A percentile compares a stretch with the other conserved stretches of the same genome.
phyloP scores from a whole-genome alignment of 2,329 filamentous ascomycete species.

The Canariomyces notabilis region DNA sequence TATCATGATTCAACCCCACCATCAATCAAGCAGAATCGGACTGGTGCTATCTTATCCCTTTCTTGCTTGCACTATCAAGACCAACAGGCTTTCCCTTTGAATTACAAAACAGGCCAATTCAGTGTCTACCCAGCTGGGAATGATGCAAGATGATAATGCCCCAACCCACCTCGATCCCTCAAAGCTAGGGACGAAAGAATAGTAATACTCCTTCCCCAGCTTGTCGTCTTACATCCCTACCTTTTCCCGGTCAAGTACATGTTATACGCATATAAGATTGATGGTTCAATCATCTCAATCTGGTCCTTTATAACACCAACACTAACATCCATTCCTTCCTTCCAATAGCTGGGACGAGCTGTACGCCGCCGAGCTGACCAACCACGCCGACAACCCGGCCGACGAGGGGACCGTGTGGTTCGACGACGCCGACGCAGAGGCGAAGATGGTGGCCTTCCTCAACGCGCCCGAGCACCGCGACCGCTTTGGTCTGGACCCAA shows the following conservation, averaged over 20 bases:
- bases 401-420: conserved; percentile 96
- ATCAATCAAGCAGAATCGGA: too few species aligned
- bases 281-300: too few species aligned
- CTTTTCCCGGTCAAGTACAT: background rate
- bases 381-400: conserved; percentile 64
- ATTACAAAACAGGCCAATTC: background rate
- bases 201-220: conserved; percentile 50
- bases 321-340: background rate
- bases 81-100: too few species aligned
- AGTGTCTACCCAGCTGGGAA: background rate
- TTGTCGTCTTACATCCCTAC: background rate
- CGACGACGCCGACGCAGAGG: conserved; percentile 82
- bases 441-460: conserved; percentile 70
- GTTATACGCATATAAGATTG: too few species aligned
- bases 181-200: conserved; percentile 81
- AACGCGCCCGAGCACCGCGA: conserved; percentile 30
- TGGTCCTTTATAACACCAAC: too few species aligned
- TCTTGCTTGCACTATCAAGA: too few species aligned
- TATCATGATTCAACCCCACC: too few species aligned
- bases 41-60: too few species aligned
- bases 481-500: conserved; percentile 21
- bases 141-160: conserved; percentile 27
- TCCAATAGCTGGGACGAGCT: conserved; percentile 65
- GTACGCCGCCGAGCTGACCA: conserved; percentile 65
- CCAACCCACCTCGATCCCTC: conserved; percentile 70